Evolutionary conservation across 148 eudicot genomes (phyloP), one percentile per base, ranked within the genome.

Genomic region (Limonium bicolor): DNA sequence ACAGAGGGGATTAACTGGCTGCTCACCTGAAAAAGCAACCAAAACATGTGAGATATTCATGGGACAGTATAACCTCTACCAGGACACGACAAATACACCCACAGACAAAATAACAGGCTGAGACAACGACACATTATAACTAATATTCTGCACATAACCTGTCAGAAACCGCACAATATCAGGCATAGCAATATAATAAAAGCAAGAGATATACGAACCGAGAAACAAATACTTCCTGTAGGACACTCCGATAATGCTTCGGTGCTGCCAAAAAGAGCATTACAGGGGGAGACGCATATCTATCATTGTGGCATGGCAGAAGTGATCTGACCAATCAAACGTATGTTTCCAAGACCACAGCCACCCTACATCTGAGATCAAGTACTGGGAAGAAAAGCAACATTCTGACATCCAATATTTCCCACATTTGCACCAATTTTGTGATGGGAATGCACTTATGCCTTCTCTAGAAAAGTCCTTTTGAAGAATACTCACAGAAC

Each of bases 381-480:
- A 63, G 63, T 57, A 71, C 57, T 68, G 64, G 70, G 67, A 57
- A 62, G 54, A 52, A 77, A 80, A 77, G 74, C 71, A 82, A 78
- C 71, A 79, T 60, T 74, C 85, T 63, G 72, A 86, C 51, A 70
- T 74, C 78, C 66, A 65, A 73, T 46, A 74, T 60, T 48, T 64
- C 76, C n/a, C 72, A 73, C 52, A 69, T 67, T 70, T n/a, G 82
- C 92, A 79, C 68, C 82, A 73, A 63, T 62, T 68, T 62, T 66
- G 67, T 60, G 79, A 60, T 67, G 81, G n/a, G n/a, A n/a, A n/a
- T 74, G 52, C 76, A 76, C 71, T 78, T 82, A 82, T 73, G 78
- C 61, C 96, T 49, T 82, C 94, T 59, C 95, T 80, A 90, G 81
- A 77, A n/a, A 88, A 80, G 80, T 94, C 97, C 73, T 86, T 82